Percentiles rank a stretch among this genome's conserved stretches.
Conservation (phyloP, 2,329 filamentous ascomycete species). For the Pseudogymnoascus sp. region DNA sequence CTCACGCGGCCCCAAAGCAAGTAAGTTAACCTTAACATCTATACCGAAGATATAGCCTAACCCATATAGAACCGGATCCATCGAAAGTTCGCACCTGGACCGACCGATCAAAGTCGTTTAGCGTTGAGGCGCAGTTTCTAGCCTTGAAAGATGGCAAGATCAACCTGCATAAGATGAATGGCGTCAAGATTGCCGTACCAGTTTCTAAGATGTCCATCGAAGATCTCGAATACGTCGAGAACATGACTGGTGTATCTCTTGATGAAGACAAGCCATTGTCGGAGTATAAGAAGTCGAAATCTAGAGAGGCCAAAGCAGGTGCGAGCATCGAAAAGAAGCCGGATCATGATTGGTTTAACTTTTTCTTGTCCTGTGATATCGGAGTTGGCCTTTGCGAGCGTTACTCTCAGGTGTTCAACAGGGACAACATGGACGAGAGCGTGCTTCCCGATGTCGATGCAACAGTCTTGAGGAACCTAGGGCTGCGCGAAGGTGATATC, state of each 20-base stretch:
- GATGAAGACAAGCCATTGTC: slow-evolving; percentile 89
- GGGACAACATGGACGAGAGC: slow-evolving; percentile 94
- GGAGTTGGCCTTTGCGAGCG: slow-evolving; percentile 88
- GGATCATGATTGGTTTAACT: slow-evolving; percentile 98
- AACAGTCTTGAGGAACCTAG: slow-evolving; percentile 73
- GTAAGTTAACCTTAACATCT: slow-evolving; percentile 43
- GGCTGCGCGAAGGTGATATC: slow-evolving; percentile 93
- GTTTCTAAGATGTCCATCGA: slow-evolving; percentile 91
- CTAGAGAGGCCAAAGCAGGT: slow-evolving; percentile 22
- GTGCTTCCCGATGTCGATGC: slow-evolving; percentile 84
- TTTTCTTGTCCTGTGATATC: slow-evolving; percentile 89
- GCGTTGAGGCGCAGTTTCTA: slow-evolving; percentile 93
- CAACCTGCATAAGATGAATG: slow-evolving; percentile 94
- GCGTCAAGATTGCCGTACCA: slow-evolving; percentile 95
- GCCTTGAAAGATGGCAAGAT: slow-evolving; percentile 94
- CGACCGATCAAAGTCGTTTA: slow-evolving; percentile 91
- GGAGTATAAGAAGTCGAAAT: slow-evolving; percentile 54
- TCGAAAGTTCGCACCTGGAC: slow-evolving; percentile 87
- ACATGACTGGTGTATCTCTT: slow-evolving; percentile 74
- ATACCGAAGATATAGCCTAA: neutral
- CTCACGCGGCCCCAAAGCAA: slow-evolving; percentile 57
- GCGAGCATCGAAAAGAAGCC: slow-evolving; percentile 49
- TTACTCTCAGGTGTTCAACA: slow-evolving; percentile 80
- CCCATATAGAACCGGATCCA: slow-evolving; percentile 64
- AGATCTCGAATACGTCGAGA: slow-evolving; percentile 92